Percentiles rank a stretch among this genome's conserved stretches.
Conservation (phyloP, 2,329 filamentous ascomycete genomes). For the Zymoseptoria brevis region DNA sequence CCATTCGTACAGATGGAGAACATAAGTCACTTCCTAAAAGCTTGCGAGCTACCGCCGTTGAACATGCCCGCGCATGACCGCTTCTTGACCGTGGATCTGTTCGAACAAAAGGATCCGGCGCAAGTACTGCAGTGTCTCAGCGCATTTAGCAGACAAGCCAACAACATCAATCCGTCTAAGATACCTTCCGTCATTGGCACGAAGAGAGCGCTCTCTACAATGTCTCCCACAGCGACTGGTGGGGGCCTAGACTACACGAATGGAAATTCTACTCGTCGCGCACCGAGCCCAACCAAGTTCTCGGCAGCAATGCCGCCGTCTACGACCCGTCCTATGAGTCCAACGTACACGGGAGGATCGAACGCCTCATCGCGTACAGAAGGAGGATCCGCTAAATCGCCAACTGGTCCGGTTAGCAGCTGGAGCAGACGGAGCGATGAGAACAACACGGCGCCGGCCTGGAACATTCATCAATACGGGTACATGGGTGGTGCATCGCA, state of each 20-base stretch:
- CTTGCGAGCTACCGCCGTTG: slow-evolving; percentile 76
- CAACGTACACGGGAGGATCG: slow-evolving; percentile 43
- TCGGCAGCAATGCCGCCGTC: slow-evolving; percentile 22
- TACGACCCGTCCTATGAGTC: slow-evolving; percentile 34
- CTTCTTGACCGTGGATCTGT: slow-evolving; percentile 94
- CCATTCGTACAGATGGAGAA: slow-evolving; percentile 99
- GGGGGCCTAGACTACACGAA: slow-evolving; percentile 15
- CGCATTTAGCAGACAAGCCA: slow-evolving; percentile 82
- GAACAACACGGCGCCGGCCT: slow-evolving; percentile 73
- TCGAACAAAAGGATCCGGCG: slow-evolving; percentile 88
- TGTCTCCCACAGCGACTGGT: slow-evolving; percentile 14
- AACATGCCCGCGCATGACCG: slow-evolving; percentile 88
- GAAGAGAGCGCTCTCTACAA: slow-evolving; percentile 49
- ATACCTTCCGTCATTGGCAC: slow-evolving; percentile 73
- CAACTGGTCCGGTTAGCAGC: slow-evolving; percentile 59
- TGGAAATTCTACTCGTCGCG: slow-evolving; percentile 12
- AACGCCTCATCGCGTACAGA: slow-evolving; percentile 52
- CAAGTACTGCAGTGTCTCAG: slow-evolving; percentile 90
- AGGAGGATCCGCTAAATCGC: slow-evolving; percentile 35
- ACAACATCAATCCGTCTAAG: slow-evolving; percentile 60
- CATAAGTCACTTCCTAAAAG: slow-evolving; percentile 88
- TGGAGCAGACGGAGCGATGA: slow-evolving; percentile 87
- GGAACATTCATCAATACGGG: slow-evolving; percentile 97
- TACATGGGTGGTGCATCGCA: slow-evolving; percentile 98
- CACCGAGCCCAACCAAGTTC: slow-evolving; percentile 21